Percentiles rank a stretch among this genome's conserved stretches.
phyloP scores from a whole-genome alignment of 2,329 filamentous ascomycete genomes.

The Teratosphaeriaceae sp. region DNA sequence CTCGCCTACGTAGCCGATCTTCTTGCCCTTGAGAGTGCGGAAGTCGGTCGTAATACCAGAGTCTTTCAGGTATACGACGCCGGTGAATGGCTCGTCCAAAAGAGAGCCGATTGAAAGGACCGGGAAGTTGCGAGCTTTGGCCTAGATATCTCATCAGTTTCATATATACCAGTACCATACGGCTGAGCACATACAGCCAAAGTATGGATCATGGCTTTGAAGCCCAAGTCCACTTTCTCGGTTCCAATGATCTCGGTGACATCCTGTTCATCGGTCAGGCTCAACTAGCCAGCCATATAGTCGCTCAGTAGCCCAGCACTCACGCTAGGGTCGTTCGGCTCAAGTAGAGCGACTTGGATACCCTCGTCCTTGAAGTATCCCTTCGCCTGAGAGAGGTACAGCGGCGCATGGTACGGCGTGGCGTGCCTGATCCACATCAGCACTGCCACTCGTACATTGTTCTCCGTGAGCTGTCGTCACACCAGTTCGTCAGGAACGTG shows the following conservation, averaged over 20 bases:
- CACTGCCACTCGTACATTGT: constrained; percentile 5
- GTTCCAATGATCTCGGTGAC: constrained; percentile 76
- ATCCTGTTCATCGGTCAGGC: constrained; percentile 42
- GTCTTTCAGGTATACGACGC: constrained; percentile 68
- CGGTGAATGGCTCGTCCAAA: constrained; percentile 73
- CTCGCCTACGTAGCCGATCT: constrained; percentile 73
- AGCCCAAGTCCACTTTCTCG: constrained; percentile 69
- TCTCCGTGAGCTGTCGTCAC: not conserved
- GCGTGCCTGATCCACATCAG: constrained; percentile 54
- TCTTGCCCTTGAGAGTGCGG: constrained; percentile 66
- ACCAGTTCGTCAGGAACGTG: constrained; percentile 80
- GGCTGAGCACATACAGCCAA: constrained; percentile 52
- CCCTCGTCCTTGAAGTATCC: constrained; percentile 70
- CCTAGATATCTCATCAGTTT: constrained; percentile 32
- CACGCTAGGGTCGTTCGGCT: constrained; percentile 71
- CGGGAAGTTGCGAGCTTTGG: constrained; percentile 68
- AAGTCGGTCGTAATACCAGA: constrained; percentile 72
- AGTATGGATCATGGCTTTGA: constrained; percentile 81
- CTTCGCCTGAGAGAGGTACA: constrained; percentile 70
- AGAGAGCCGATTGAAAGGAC: constrained; percentile 67
- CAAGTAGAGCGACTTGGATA: constrained; percentile 69
- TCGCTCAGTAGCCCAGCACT: constrained; percentile 15
- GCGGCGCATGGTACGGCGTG: constrained; percentile 71
- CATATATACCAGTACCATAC: not conserved
- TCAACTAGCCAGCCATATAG: not conserved